A percentile compares a stretch with the other conserved stretches of the same genome.
Evolutionary conservation across 495 filamentous ascomycete genomes (phyloP).

Genomic region (Sphaerosporella brunnea): DNA sequence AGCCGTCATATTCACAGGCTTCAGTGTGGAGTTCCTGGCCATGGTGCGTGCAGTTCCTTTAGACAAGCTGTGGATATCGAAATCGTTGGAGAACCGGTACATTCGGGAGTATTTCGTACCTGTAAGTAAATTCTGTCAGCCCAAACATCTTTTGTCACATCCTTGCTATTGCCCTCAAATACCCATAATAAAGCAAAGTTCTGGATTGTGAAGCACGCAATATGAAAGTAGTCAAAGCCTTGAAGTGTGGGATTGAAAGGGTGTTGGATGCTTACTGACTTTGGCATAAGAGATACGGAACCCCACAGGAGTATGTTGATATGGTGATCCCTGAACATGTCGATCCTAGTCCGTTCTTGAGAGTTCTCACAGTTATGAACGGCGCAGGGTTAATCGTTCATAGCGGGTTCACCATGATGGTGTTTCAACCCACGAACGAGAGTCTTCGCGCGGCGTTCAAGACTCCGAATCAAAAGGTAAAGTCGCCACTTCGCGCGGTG

Average conservation of each 20-base stretch:
- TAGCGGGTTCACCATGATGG: slow-evolving; percentile 18
- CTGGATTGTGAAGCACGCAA: no score
- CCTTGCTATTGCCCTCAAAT: no score
- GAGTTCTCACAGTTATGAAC: slow-evolving; percentile 17
- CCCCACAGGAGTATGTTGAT: slow-evolving; percentile 19
- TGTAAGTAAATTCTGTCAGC: no score
- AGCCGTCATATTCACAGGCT: slow-evolving; percentile 29
- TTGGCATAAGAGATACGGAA: slow-evolving; percentile 16
- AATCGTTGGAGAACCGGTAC: slow-evolving; percentile 28
- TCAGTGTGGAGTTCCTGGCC: slow-evolving; percentile 9
- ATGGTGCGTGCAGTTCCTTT: slow-evolving; percentile 20
- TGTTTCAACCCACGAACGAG: slow-evolving; percentile 24
- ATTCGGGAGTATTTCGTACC: slow-evolving; percentile 24
- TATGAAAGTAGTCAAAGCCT: no score
- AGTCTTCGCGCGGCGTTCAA: slow-evolving; percentile 21
- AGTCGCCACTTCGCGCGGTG: slow-evolving; percentile 21
- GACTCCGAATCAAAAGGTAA: slow-evolving; percentile 16
- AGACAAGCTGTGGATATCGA: slow-evolving; percentile 30
- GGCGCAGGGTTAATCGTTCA: slow-evolving; percentile 19
- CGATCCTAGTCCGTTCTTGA: slow-evolving; percentile 12
- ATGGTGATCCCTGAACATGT: slow-evolving; percentile 20
- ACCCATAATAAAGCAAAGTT: no score
- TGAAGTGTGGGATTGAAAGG: no score
- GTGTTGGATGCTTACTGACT: no score
- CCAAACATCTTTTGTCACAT: no score